Conservation (phyloP, 768 basidiomycete genomes). For the Naganishia antarctica region DNA sequence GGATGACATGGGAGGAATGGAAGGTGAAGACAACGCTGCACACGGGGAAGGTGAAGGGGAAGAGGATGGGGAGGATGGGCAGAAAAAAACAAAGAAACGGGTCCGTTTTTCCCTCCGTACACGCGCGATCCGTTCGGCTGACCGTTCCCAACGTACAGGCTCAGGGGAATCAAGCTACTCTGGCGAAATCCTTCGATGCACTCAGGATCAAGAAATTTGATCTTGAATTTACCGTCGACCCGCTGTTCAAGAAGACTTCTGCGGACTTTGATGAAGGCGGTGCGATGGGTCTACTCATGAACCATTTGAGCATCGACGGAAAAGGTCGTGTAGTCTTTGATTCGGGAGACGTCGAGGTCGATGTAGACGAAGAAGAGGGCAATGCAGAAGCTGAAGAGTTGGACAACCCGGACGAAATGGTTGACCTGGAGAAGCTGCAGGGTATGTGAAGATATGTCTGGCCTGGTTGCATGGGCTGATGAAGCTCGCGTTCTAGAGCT, state of each 20-base stretch:
- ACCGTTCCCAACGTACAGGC: slow-evolving; percentile 32
- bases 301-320: slow-evolving; percentile 82
- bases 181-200: slow-evolving; percentile 78
- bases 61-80: slow-evolving; percentile 54
- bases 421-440: slow-evolving; percentile 52
- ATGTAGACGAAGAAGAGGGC: slow-evolving; percentile 67
- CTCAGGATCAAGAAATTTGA: slow-evolving; percentile 88
- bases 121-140: background rate
- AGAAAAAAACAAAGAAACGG: slow-evolving; percentile 23
- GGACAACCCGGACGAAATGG: slow-evolving; percentile 53
- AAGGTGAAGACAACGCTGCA: slow-evolving; percentile 57
- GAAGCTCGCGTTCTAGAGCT: slow-evolving; percentile 57
- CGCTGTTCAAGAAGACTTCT: slow-evolving; percentile 93
- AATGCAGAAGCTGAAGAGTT: slow-evolving; percentile 56
- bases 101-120: slow-evolving; percentile 44
- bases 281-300: slow-evolving; percentile 92
- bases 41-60: slow-evolving; percentile 38
- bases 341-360: slow-evolving; percentile 71
- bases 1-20: slow-evolving; percentile 58
- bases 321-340: slow-evolving; percentile 89
- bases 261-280: slow-evolving; percentile 99
- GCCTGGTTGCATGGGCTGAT: slow-evolving; percentile 15
- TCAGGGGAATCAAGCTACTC: slow-evolving; percentile 67
- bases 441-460: slow-evolving; percentile 50
- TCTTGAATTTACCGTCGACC: slow-evolving; percentile 92